Evolutionary conservation across 2,329 filamentous ascomycete species (phyloP), one percentile per base, ranked within the genome.

Genomic region (Thermoascus crustaceus): DNA sequence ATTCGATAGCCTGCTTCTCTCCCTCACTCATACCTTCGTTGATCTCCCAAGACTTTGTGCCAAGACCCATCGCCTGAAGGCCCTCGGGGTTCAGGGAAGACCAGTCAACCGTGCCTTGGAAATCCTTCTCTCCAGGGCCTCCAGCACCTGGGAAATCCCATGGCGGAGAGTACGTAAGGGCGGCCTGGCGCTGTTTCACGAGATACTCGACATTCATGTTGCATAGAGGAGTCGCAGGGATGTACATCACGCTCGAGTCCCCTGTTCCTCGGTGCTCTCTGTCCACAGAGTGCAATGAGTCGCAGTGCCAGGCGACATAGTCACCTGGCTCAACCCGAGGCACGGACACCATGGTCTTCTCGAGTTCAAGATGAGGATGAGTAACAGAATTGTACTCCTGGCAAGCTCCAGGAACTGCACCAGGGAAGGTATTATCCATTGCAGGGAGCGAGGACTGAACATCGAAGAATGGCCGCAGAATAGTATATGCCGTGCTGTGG

Each of bases 231-330:
- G 84, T 91, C 0, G 85, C 80, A 0, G 88, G 87, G 37, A 95
- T 94, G 52, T 95, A 95, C 40, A 95, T 53, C 0, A 94, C 88
- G 47, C 80, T 87, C 0, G 83, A 86, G 57, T 95, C 88, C 0
- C 66, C 60, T 2, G 63, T 68, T 1, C 88, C 89, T 1, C 60
- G 60, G 54, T 95, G 88, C 1, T 79, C 68, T 45, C 76, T 80
- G 62, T 95, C 88, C 0, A 95, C 88, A 0, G 85, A 76, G 55
- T 94, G 88, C 32, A 93, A 82, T 8, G 69, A 54, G 41, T 88
- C 83, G 55, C 84, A 89, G 55, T 93, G 85, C 85, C 85, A 73
- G 47, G 76, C 67, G 2, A 93, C 79, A 49, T 79, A 86, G 53
- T 88, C 83, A 1, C 83, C 83, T 0, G 83, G 83, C 29, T 68